These are phyloP conservation scores for Coemansia sp. DNA, from an alignment of 192 early-diverging fungal genomes.

Conservation along the genomic window DNA sequence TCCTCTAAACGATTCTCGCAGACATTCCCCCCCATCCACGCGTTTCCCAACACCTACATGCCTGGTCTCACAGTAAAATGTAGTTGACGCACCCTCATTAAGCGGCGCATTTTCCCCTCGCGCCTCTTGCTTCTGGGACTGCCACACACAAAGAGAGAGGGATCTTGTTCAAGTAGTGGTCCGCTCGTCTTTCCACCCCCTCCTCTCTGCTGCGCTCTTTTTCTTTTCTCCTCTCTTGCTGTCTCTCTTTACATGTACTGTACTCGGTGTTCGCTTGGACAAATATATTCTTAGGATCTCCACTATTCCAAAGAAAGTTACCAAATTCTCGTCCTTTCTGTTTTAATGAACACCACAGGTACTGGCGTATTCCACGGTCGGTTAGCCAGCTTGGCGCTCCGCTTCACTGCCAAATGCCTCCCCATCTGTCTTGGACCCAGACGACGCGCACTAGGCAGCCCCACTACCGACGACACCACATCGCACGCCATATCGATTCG, in stretches of 20 bases:
- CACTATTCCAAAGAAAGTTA: background rate
- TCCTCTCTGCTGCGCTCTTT: background rate
- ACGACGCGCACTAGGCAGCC: constrained; percentile 12
- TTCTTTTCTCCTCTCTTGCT: background rate
- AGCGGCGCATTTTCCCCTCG: background rate
- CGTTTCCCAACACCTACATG: background rate
- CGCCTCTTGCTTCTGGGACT: background rate
- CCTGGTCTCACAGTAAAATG: background rate
- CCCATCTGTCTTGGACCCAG: constrained; percentile 34
- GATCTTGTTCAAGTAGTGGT: background rate
- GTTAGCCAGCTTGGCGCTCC: constrained; percentile 26
- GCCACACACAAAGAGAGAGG: background rate
- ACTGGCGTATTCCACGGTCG: constrained; percentile 41
- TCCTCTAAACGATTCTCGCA: background rate
- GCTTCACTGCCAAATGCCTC: constrained; percentile 32
- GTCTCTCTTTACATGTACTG: background rate
- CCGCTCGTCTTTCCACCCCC: background rate
- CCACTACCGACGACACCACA: constrained; percentile 13
- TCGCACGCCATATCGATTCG: constrained; percentile 41
- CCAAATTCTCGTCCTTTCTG: background rate
- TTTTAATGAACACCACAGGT: constrained; percentile 15
- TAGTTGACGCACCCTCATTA: background rate
- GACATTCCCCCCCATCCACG: background rate
- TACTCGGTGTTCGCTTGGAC: background rate
- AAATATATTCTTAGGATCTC: background rate